Percentiles rank a stretch among this genome's conserved stretches.
These are phyloP conservation scores for Gillenia trifoliata DNA, from an alignment of 306 rosid genomes.

Conservation along the genomic window DNA sequence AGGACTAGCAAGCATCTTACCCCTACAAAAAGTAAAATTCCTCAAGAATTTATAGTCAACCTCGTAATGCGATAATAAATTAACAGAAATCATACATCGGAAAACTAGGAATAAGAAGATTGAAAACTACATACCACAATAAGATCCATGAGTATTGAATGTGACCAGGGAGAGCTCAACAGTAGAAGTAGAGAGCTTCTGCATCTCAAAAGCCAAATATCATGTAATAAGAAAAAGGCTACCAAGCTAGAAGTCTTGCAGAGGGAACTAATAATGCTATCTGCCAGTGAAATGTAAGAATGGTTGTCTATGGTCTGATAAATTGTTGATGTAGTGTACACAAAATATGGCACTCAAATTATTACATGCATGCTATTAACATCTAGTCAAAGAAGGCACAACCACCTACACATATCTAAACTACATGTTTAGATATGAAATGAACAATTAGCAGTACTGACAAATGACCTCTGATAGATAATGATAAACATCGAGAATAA, in stretches of 20 bases:
- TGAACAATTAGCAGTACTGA: background rate
- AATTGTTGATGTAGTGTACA: background rate
- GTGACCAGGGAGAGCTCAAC: slow-evolving; percentile 74
- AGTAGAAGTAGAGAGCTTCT: slow-evolving; percentile 59
- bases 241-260: slow-evolving; percentile 9
- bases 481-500: background rate
- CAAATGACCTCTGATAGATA: background rate
- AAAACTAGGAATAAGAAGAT: slow-evolving; percentile 9
- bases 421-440: background rate
- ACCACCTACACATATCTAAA: no score
- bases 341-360: background rate
- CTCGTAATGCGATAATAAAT: background rate
- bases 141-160: slow-evolving; percentile 82
- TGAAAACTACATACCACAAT: slow-evolving; percentile 62
- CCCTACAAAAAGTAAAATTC: background rate
- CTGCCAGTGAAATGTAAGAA: background rate
- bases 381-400: background rate
- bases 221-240: slow-evolving; percentile 5
- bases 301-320: background rate
- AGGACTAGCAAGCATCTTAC: background rate
- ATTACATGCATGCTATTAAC: background rate
- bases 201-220: slow-evolving; percentile 33
- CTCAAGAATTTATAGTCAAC: background rate
- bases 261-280: background rate
- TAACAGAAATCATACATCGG: slow-evolving; percentile 4